Percentiles rank a stretch among this genome's conserved stretches.
Evolutionary conservation across 176 grass and related monocot genomes (phyloP).

Genomic region (Alopecurus myosuroides): DNA sequence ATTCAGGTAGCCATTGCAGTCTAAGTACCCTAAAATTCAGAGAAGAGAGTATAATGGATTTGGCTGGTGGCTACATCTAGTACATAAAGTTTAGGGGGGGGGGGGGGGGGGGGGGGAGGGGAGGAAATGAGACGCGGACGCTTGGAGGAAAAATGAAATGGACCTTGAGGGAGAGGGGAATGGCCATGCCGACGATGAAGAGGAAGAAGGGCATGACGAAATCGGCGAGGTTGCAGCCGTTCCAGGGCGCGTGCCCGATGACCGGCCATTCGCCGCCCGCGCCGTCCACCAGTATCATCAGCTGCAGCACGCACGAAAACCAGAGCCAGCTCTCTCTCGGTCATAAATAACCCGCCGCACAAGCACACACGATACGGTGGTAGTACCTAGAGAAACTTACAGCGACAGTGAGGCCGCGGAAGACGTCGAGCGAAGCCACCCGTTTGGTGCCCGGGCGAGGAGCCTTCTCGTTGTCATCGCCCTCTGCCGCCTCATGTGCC

Average conservation of each 20-base stretch:
- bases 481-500: not conserved
- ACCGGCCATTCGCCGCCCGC: constrained; percentile 86
- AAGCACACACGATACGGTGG: not conserved
- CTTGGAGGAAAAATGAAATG: too few species aligned
- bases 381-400: not conserved
- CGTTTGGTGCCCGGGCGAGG: constrained; percentile 29
- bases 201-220: constrained; percentile 98
- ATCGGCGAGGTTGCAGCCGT: constrained; percentile 92
- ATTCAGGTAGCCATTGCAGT: not conserved
- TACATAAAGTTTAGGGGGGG: too few species aligned
- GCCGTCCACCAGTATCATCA: constrained; percentile 96
- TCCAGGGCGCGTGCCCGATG: constrained; percentile 85
- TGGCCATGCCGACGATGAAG: constrained; percentile 95
- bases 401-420: constrained; percentile 89
- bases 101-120: too few species aligned
- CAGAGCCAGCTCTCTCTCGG: not conserved
- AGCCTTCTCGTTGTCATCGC: constrained; percentile 6
- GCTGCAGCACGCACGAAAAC: constrained; percentile 22
- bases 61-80: not conserved
- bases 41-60: not conserved
- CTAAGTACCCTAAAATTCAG: not conserved
- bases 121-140: too few species aligned
- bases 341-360: too few species aligned
- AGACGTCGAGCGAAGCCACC: constrained; percentile 78
- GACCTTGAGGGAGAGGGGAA: constrained; percentile 96